Percentiles rank a stretch among this genome's conserved stretches.
phyloP scores from a whole-genome alignment of 768 basidiomycete genomes.

The Lactarius akahatsu region DNA sequence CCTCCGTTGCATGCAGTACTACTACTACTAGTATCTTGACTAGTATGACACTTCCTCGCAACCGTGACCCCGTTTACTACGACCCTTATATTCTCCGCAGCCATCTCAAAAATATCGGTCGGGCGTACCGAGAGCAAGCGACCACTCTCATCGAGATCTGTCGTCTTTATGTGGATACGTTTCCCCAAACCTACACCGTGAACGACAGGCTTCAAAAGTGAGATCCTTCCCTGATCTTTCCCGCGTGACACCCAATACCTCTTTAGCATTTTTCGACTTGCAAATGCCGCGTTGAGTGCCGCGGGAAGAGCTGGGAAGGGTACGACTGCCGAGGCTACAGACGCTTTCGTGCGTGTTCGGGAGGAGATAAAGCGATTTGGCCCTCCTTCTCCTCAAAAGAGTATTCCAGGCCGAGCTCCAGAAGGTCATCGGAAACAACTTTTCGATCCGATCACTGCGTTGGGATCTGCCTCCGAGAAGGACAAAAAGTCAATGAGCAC shows the following conservation, averaged over 20 bases:
- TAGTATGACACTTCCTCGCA: background rate
- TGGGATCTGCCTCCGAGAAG: background rate
- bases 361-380: background rate
- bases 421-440: background rate
- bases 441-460: background rate
- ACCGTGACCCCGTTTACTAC: too few species aligned
- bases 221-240: background rate
- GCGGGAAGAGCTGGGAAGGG: background rate
- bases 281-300: constrained; percentile 1
- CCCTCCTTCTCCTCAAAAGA: background rate
- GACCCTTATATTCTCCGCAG: background rate
- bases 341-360: background rate
- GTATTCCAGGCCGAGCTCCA: background rate
- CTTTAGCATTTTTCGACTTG: constrained; percentile 5
- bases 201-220: background rate
- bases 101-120: background rate
- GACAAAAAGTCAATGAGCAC: background rate
- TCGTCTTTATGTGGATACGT: background rate
- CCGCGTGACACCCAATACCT: too few species aligned
- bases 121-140: background rate
- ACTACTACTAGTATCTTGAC: too few species aligned
- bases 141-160: constrained; percentile 6
- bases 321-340: background rate
- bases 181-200: background rate
- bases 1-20: background rate